Base-by-base conservation (phyloP, 2,329 filamentous ascomycete species). In the Lasiodiplodia theobromae region DNA sequence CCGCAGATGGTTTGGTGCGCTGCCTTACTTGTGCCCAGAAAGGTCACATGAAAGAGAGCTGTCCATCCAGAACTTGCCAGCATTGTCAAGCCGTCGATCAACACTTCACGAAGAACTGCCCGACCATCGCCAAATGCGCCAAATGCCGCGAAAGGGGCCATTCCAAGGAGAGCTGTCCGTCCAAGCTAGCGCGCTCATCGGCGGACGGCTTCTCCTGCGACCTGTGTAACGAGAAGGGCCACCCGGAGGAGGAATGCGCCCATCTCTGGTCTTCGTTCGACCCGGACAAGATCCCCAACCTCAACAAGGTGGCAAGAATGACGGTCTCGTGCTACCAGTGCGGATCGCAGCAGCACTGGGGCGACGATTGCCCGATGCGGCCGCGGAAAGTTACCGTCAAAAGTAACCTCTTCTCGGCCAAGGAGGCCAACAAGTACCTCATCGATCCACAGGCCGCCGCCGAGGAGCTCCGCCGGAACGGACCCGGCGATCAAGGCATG, bases 91-190 rank as follows among this genome's bases (percentile, higher is more conserved):
- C 76, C 11, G 80, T 79, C 77, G 77, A 78, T 68, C 44, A 77
- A 47, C 83, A 91, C 74, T 82, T 82, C 66, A 78, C 81, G 5
- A 82, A 83, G 71, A 79, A 77, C 66, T 91, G 88, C 71, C 85
- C 87, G 12, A 79, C 78, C 5, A 82, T 81, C 40, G 76, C 77
- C 40, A 83, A 86, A 70, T 90, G 88, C 74, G 75, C 73, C 60
- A 88, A 87, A 74, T 93, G 91, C 77, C 85, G 83, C 58, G 86
- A 90, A 76, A 81, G 86, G 53, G 91, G 90, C 11, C 91, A 93
- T 73, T 72, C 74, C 63, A 77, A 79, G 21, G 72, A 77, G 0
- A 72, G 79, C 8, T 93, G 91, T 74, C 73, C 77, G 2, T 87
- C 90, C 70, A 87, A 88, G 70, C 82, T 91, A 52, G 76, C 78